Base-by-base conservation (phyloP, 1,139 yeast genomes). In the Hansenula sp. region DNA sequence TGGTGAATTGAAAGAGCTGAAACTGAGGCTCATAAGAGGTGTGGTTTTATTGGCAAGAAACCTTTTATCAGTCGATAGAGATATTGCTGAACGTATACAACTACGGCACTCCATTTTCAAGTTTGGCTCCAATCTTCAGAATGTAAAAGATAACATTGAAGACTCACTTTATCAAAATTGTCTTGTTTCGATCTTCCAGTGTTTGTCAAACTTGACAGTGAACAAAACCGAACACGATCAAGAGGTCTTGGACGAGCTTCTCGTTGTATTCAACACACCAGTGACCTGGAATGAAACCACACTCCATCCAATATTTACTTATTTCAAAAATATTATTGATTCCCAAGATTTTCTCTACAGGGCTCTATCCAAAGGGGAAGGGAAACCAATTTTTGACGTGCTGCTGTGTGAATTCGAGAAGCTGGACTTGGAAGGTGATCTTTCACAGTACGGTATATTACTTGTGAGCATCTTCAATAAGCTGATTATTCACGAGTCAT, bases 401-500 rank as follows among this genome's bases (percentile, higher is more conserved):
- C 35, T 53, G 13, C 27, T 53, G 9, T 2, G 14, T 5, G 46
- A 51, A 20, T 48, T 38, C 31, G 55, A 57, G 29, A 43, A 50
- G 11, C 41, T 56, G 3, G 42, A 59, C 16, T 37, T 58, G 10
- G 52, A 53, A 9, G 21, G 24, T 1, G 48, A 46, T 1, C 33
- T 50, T 10, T 32, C 45, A 12, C 27, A 41, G 7, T 41, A 39
- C 24, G 53, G 40, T 2, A 11, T 46, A 11, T 36, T 46, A 7
- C 29, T 47, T 9, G 37, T 53, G 17, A 44, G 39, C 6, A 48
- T 57, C 4, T 59, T 49, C 41, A 42, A 37, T 6, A 53, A 44
- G 14, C 26, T 59, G 12, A 40, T 66, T 3, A 40, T 57, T 3
- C 68, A 68, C 48, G 74, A 67, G 46, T 64, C 72, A 1, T 63